phyloP scores from a whole-genome alignment of 148 eudicot genomes.

The Heliamphora exappendiculata region DNA sequence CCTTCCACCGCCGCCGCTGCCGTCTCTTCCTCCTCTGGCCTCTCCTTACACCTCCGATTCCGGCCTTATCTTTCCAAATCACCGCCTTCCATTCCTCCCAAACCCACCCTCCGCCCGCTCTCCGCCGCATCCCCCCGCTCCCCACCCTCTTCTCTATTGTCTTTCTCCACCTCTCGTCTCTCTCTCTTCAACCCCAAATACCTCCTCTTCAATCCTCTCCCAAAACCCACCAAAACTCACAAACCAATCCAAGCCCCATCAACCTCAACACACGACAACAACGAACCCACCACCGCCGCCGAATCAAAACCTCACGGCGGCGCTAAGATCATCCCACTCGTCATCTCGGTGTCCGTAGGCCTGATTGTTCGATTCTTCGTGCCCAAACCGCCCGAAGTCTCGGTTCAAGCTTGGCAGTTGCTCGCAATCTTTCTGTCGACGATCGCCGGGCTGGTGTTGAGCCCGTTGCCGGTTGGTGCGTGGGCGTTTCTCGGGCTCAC shows the following conservation, averaged over 20 bases:
- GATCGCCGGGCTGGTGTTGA: conserved; percentile 72
- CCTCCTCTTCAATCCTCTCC: conserved; percentile 6
- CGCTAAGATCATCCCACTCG: conserved; percentile 49
- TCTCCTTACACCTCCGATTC: conserved; percentile 12
- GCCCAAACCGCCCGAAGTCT: conserved; percentile 51
- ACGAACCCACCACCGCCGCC: background rate
- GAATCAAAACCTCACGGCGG: conserved; percentile 18
- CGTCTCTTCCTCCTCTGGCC: conserved; percentile 3
- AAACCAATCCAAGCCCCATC: conserved; percentile 1
- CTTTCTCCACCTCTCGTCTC: background rate
- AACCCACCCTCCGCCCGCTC: conserved; percentile 11
- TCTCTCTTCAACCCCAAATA: conserved; percentile 7
- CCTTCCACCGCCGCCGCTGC: conserved; percentile 16
- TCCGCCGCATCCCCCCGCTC: conserved; percentile 23
- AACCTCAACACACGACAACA: background rate
- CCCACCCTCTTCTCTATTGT: conserved; percentile 11
- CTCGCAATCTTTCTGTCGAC: conserved; percentile 75
- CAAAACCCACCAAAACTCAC: conserved; percentile 8
- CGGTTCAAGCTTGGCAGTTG: conserved; percentile 78
- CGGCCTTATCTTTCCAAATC: conserved; percentile 10
- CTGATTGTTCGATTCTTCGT: conserved; percentile 26
- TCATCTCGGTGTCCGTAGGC: conserved; percentile 62
- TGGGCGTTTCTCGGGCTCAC: conserved; percentile 80
- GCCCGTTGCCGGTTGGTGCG: conserved; percentile 80
- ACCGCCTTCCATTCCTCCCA: background rate